Evolutionary conservation across 495 filamentous ascomycete species (phyloP).

Genomic region (Apiosordaria backusii): DNA sequence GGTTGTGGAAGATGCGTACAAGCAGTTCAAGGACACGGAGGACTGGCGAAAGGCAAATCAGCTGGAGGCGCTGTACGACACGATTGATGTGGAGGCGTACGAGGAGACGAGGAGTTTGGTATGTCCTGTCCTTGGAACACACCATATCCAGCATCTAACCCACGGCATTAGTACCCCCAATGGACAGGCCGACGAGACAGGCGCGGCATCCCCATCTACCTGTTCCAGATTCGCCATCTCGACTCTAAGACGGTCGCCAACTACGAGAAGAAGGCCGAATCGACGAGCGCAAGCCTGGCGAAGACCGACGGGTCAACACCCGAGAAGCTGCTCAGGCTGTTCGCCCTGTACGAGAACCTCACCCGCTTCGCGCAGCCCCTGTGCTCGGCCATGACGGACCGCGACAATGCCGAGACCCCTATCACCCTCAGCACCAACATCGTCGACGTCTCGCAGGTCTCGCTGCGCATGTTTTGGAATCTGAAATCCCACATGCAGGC

Average conservation of each 20-base stretch:
- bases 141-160: background rate
- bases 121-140: slow-evolving; percentile 31
- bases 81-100: slow-evolving; percentile 77
- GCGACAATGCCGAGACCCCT: slow-evolving; percentile 68
- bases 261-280: slow-evolving; percentile 66
- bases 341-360: slow-evolving; percentile 85
- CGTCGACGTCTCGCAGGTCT: slow-evolving; percentile 79
- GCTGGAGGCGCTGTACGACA: slow-evolving; percentile 68
- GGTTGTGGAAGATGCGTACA: slow-evolving; percentile 66
- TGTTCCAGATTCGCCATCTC: slow-evolving; percentile 80
- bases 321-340: slow-evolving; percentile 70
- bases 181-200: slow-evolving; percentile 86
- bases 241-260: slow-evolving; percentile 71
- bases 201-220: slow-evolving; percentile 81
- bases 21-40: slow-evolving; percentile 85
- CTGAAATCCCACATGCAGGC: slow-evolving; percentile 89
- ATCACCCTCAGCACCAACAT: slow-evolving; percentile 87
- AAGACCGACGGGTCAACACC: slow-evolving; percentile 58
- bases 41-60: slow-evolving; percentile 79
- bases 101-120: slow-evolving; percentile 74
- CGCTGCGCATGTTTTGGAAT: slow-evolving; percentile 90
- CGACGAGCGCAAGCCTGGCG: slow-evolving; percentile 47
- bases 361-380: slow-evolving; percentile 83
- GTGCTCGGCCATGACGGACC: slow-evolving; percentile 63
- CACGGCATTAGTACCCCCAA: slow-evolving; percentile 69